A percentile compares a stretch with the other conserved stretches of the same genome.
Conservation (phyloP, 2,329 filamentous ascomycete species). For the Arthrobotrys sphaeroides region DNA sequence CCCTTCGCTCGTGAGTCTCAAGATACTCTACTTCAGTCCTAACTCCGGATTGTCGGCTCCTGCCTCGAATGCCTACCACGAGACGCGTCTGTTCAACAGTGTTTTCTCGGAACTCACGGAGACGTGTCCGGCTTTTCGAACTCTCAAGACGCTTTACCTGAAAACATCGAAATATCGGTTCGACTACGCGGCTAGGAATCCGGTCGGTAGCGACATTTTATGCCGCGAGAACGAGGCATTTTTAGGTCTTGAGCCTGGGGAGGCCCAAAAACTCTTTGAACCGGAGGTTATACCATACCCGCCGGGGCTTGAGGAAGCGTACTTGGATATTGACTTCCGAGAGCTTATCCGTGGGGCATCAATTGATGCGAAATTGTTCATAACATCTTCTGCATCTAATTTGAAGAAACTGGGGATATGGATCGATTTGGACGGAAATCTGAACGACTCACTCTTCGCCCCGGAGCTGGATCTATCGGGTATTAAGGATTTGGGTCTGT, state of each 20-base stretch:
- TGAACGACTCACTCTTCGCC: background rate
- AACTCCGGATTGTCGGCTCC: background rate
- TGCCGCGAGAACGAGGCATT: background rate
- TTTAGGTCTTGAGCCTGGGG: background rate
- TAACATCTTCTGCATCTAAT: background rate
- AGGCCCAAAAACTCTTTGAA: background rate
- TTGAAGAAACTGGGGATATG: background rate
- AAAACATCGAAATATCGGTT: background rate
- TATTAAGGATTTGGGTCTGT: background rate
- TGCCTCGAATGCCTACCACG: background rate
- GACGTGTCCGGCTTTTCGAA: background rate
- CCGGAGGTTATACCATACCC: background rate
- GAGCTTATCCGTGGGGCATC: too few relatives aligned
- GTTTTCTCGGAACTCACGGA: background rate
- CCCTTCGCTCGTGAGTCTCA: slow-evolving; percentile 1
- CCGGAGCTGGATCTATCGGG: background rate
- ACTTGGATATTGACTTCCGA: slow-evolving; percentile 5
- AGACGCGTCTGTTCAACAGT: background rate
- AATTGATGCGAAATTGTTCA: background rate
- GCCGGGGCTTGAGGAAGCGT: background rate
- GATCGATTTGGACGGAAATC: background rate
- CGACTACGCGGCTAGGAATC: background rate
- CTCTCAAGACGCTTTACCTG: background rate
- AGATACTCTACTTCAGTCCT: slow-evolving; percentile 3
- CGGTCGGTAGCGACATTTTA: background rate